Evolutionary conservation across 495 filamentous ascomycete genomes (phyloP), one percentile per base, ranked within the genome.

Genomic region (Thozetella sp.): DNA sequence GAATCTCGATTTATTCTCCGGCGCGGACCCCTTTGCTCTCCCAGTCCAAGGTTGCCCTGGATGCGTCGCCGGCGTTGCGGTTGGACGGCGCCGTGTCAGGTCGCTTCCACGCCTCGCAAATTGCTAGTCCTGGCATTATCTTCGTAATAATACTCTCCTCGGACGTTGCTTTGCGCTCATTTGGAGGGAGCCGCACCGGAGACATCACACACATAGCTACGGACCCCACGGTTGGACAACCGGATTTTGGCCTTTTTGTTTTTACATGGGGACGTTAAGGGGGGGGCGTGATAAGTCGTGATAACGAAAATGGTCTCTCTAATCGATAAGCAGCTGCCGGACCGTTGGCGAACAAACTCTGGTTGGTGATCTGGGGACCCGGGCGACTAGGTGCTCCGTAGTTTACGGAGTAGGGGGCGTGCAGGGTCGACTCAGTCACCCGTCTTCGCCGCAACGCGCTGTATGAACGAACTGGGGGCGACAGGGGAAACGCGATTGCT

Each of bases 301-400:
- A 6, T 17, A 37, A 37, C 6, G 30, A 17, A 10, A 15, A 48
- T n/a, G 43, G 11, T 48, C 11, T 15, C 6, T 48, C 9, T 48
- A 48, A 48, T 48, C 43, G 43, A 48, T 48, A 48, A 48, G 43
- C 43, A 48, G 43, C 9, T 48, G 43, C 43, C 43, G 43, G 43
- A 48, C 43, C 43, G 43, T 48, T 48, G 43, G 20, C 43, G 9
- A 4, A 48, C 10, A 4, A 48, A 48, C 11, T 48, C 43, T 48
- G 43, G 43, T 48, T n/a, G 43, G n/a, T 48, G 43, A 20, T 20
- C 43, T 48, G 43, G 43, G 43, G 43, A 48, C 11, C 43, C 43
- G n/a, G n/a, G 43, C n/a, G 43, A 48, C 43, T 48, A 48, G 6
- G 30, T 15, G 30, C 6, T 37, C 30, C 30, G 30, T 37, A 37